Base-by-base conservation (phyloP, 2,329 filamentous ascomycete genomes). In the Scopulariopsis brevicaulis region DNA sequence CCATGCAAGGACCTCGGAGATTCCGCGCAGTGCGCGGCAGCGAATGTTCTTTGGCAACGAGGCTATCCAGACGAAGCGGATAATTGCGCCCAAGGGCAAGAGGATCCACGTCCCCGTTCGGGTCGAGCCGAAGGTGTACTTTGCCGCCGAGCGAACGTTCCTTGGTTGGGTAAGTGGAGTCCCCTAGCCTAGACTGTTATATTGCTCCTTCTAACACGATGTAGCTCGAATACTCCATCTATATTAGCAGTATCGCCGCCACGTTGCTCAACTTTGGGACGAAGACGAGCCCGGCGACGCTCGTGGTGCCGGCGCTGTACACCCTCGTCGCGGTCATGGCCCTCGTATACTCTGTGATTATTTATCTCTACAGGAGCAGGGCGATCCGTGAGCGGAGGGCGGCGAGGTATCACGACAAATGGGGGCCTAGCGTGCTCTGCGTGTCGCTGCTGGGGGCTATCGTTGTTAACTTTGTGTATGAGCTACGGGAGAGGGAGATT, bases 71-170 rank as follows among this genome's bases (percentile, higher is more conserved):
- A 76, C 70, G 34, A 81, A 78, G 69, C 78, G 73, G 64, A 83
- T 91, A 74, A 86, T 84, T 68, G 88, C 89, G 10, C 89, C 89
- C 14, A 85, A 83, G 69, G 89, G 89, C 57, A 93, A 92, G 82
- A 89, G 89, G 70, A 97, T 99, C 60, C 93, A 97, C 66, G 94
- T 99, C 25, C 93, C 93, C 15, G 87, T 97, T 58, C 85, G 94
- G 54, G 92, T 99, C 37, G 94, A 99, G 72, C 94, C 94, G 37
- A 99, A 99, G 74, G 94, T 99, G 55, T 96, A 91, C 71, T 96
- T 99, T 69, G 94, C 94, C 24, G 92, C 91, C 1, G 94, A 99
- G 73, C 84, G 94, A 63, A 99, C 94, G 1, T 99, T 96, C 74
- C 80, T 99, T 59, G 89, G 90, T 62, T 99, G 94, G 91, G 85